Base-by-base conservation (phyloP, 2,329 filamentous ascomycete genomes). In the Calonectria naviculata region DNA sequence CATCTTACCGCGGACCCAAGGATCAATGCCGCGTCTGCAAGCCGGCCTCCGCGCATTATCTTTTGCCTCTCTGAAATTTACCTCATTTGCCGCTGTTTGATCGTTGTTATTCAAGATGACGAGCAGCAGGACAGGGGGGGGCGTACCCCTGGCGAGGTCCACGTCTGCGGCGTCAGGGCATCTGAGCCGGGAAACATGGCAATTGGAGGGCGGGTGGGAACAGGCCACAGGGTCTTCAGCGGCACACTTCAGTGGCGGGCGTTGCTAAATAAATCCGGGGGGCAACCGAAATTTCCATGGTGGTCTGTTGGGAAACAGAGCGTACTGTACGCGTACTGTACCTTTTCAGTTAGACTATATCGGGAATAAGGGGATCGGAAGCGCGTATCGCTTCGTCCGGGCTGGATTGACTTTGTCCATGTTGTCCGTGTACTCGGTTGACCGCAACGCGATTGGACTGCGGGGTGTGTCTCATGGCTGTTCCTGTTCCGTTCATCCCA, bases 181-280 rank as follows among this genome's bases (percentile, higher is more conserved):
- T 17, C 29, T 13, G 38, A 31, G 19, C 13, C 5, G 68, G 69
- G 60, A 73, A 52, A 54, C 64, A 73, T 42, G 44, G 52, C 31
- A 41, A 49, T 60, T 58, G 65, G 65, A 21, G 44, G 24, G 47
- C 31, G 19, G 34, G 44, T 49, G 65, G 65, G 54, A 41, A 36
- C 36, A 56, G 34, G 12, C 54, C 31, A 34, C 28, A 31, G 58
- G 56, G 34, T n/a, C 26, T 36, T 66, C 63, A 65, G 21, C 21
- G 46, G 24, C 28, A 66, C 28, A 19, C 24, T 54, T 38, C 49
- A 73, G 73, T 74, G 67, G 67, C 69, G 62, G 54, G 26, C 36
- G 67, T 49, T 73, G 63, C 68, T 78, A 67, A 77, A 76, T 75
- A 75, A 74, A 73, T 72, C 68, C 60, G 61, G 71, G 54, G 66